phyloP scores from a whole-genome alignment of 2,329 filamentous ascomycete genomes.

The Ascochyta viciae-villosae region DNA sequence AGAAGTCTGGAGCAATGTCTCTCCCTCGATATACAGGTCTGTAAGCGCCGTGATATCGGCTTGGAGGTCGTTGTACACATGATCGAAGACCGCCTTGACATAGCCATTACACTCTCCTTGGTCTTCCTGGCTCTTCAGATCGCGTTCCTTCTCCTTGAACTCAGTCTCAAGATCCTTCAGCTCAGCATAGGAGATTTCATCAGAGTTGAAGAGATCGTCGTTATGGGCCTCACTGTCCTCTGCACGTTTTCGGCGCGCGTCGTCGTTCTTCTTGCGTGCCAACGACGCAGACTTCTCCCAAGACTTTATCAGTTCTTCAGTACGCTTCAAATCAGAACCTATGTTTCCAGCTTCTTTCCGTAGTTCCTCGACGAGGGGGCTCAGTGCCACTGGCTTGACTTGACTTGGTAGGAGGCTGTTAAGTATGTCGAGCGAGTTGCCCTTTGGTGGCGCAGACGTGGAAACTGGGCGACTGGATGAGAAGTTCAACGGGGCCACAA shows the following conservation, averaged over 20 bases:
- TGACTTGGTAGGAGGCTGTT: slow-evolving; percentile 29
- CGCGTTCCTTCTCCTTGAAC: slow-evolving; percentile 61
- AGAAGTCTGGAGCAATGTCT: slow-evolving; percentile 33
- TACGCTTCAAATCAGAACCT: slow-evolving; percentile 27
- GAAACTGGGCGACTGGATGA: slow-evolving; percentile 25
- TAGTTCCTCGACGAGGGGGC: slow-evolving; percentile 30
- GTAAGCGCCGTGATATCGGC: slow-evolving; percentile 58
- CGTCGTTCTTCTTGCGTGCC: slow-evolving; percentile 55
- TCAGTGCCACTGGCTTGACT: slow-evolving; percentile 18
- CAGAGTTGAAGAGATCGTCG: slow-evolving; percentile 62
- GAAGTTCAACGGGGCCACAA: slow-evolving; percentile 38
- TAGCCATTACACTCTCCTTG: slow-evolving; percentile 60
- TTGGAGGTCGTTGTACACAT: slow-evolving; percentile 57
- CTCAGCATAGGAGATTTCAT: slow-evolving; percentile 65
- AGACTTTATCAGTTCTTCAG: slow-evolving; percentile 33
- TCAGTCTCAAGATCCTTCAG: slow-evolving; percentile 63
- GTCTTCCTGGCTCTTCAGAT: slow-evolving; percentile 61
- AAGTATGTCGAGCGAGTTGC: slow-evolving; percentile 26
- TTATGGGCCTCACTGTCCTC: slow-evolving; percentile 61
- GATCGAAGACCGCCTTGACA: slow-evolving; percentile 58
- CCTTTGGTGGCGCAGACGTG: slow-evolving; percentile 19
- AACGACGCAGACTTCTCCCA: slow-evolving; percentile 58
- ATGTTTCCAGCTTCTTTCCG: slow-evolving; percentile 24
- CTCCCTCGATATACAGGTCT: slow-evolving; percentile 52
- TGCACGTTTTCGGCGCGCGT: slow-evolving; percentile 58